Evolutionary conservation across 805 yeast genomes (phyloP).

Genomic region (Novakomyces olei): DNA sequence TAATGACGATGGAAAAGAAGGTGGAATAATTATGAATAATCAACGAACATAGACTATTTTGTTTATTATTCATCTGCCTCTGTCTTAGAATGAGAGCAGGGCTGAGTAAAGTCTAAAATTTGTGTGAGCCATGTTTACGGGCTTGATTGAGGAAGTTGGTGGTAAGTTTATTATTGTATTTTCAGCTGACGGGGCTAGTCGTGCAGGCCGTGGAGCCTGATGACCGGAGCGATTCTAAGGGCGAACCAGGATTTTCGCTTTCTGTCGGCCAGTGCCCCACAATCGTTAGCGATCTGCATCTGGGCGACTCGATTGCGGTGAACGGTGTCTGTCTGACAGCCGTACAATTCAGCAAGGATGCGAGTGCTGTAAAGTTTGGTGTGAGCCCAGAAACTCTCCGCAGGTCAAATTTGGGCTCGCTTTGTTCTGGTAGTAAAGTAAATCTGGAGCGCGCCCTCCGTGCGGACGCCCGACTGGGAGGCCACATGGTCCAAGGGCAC

Average conservation of each 20-base stretch:
- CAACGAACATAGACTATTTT: no score
- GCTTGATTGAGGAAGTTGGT: slow-evolving; percentile 73
- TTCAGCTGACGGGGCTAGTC: slow-evolving; percentile 11
- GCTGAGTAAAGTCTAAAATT: no score
- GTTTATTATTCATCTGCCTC: no score
- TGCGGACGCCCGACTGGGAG: slow-evolving; percentile 72
- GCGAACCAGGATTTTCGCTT: slow-evolving; percentile 56
- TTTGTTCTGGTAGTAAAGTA: slow-evolving; percentile 37
- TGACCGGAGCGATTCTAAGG: slow-evolving; percentile 29
- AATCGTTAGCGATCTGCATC: slow-evolving; percentile 56
- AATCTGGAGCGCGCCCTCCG: slow-evolving; percentile 84
- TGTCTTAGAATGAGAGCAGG: no score
- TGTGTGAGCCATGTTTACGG: slow-evolving; percentile 97
- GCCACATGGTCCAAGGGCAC: slow-evolving; percentile 96
- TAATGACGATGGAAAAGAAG: no score
- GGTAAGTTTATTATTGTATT: slow-evolving; percentile 14
- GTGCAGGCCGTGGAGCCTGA: slow-evolving; percentile 25
- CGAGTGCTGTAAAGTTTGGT: slow-evolving; percentile 53
- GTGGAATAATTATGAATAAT: no score
- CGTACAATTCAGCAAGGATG: slow-evolving; percentile 39
- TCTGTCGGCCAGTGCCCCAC: slow-evolving; percentile 37
- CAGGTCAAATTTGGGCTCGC: slow-evolving; percentile 49
- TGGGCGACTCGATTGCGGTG: slow-evolving; percentile 84
- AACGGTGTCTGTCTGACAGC: slow-evolving; percentile 87
- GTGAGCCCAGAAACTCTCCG: slow-evolving; percentile 79